A percentile compares a stretch with the other conserved stretches of the same genome.
These are phyloP conservation scores for Gossypium mustelinum DNA, from an alignment of 345 rosid species.

Conservation along the genomic window DNA sequence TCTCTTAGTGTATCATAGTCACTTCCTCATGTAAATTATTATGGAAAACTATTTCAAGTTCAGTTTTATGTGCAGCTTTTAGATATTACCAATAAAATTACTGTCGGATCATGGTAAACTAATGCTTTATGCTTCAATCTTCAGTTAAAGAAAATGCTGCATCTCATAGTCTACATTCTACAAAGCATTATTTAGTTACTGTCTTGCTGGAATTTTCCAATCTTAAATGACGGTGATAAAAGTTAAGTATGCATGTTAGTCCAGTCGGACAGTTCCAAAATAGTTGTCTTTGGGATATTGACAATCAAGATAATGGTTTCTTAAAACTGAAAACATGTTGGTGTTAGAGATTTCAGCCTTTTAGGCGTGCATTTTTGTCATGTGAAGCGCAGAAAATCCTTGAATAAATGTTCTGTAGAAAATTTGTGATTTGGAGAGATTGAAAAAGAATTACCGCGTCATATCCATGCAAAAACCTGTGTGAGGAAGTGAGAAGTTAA, in stretches of 20 bases:
- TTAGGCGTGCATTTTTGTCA: neutral
- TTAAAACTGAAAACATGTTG: neutral
- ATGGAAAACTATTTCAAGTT: neutral
- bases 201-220: neutral
- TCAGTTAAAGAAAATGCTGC: neutral
- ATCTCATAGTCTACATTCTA: neutral
- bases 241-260: neutral
- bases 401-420: neutral
- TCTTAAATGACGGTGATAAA: slow-evolving; percentile 5
- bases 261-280: neutral
- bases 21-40: neutral
- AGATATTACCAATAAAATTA: neutral
- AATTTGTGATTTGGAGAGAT: neutral
- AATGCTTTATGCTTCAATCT: neutral
- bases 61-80: neutral
- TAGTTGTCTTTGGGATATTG: neutral
- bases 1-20: neutral
- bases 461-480: neutral
- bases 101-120: neutral
- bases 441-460: neutral
- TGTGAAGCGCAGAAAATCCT: neutral
- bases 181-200: neutral
- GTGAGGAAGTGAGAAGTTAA: neutral
- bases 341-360: neutral
- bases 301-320: neutral